Conservation (phyloP, 2,329 filamentous ascomycete species). For the Neonectria magnoliae region DNA sequence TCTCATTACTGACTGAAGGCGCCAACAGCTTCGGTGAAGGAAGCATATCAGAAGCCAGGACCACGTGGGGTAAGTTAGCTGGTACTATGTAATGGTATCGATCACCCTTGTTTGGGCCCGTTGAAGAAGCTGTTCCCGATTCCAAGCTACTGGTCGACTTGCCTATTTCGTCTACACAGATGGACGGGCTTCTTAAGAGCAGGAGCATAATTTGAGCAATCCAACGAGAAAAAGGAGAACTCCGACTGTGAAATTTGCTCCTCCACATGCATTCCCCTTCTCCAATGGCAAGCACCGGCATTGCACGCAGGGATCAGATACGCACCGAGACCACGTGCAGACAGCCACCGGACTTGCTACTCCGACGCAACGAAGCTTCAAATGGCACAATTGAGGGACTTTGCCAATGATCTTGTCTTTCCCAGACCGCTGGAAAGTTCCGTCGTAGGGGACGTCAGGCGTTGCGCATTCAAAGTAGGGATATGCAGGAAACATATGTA, state of each 20-base stretch:
- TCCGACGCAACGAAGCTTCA: background rate
- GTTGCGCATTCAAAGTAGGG: conserved; percentile 3
- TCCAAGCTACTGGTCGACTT: background rate
- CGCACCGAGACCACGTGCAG: conserved; percentile 4
- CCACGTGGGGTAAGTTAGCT: conserved; percentile 26
- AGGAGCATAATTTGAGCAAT: background rate
- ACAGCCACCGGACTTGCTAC: background rate
- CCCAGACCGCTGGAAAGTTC: conserved; percentile 18
- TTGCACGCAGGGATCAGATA: background rate
- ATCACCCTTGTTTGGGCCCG: conserved; percentile 12
- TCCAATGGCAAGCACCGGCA: background rate
- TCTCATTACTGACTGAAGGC: background rate
- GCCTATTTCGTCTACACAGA: conserved; percentile 1
- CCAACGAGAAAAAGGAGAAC: background rate
- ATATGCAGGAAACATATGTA: conserved; percentile 15
- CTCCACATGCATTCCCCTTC: background rate
- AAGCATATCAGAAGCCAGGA: conserved; percentile 16
- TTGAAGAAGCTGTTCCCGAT: conserved; percentile 5
- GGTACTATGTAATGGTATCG: background rate
- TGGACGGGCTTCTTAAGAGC: too few relatives aligned
- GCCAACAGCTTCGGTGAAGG: conserved; percentile 4
- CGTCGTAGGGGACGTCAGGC: conserved; percentile 10
- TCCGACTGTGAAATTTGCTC: background rate
- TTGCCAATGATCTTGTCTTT: conserved; percentile 4
- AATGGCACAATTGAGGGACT: conserved; percentile 1